phyloP scores from a whole-genome alignment of 352 stramenopile genomes.

The Globisporangium uncinulatum region DNA sequence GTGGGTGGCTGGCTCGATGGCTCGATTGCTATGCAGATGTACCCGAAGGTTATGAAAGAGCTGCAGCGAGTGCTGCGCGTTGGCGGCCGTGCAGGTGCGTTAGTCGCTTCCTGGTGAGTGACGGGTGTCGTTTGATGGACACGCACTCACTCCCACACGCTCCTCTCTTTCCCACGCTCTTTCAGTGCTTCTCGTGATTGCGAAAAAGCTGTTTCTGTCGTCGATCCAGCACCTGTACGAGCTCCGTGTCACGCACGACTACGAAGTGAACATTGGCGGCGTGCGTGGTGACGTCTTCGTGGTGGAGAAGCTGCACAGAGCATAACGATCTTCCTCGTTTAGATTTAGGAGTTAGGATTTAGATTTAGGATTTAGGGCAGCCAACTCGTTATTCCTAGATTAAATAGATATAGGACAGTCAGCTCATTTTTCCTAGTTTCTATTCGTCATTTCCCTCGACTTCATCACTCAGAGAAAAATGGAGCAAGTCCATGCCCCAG shows the following conservation, averaged over 20 bases:
- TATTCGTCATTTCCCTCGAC: not conserved
- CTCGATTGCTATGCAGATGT: slow-evolving; percentile 32
- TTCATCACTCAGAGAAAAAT: not conserved
- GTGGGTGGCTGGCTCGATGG: not conserved
- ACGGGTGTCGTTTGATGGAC: not conserved
- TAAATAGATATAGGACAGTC: too few relatives aligned
- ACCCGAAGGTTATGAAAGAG: slow-evolving; percentile 72
- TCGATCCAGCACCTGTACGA: slow-evolving; percentile 32
- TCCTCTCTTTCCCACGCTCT: not conserved
- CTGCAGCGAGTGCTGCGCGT: slow-evolving; percentile 53
- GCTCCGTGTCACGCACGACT: slow-evolving; percentile 30
- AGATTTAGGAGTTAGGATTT: too few relatives aligned
- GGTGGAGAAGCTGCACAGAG: slow-evolving; percentile 21
- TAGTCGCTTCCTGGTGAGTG: not conserved
- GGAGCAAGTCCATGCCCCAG: not conserved
- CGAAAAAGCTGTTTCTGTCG: slow-evolving; percentile 70
- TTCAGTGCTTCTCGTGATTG: slow-evolving; percentile 65
- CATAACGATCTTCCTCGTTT: too few relatives aligned
- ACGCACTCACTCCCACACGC: too few relatives aligned
- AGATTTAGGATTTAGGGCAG: too few relatives aligned
- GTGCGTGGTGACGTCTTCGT: slow-evolving; percentile 59
- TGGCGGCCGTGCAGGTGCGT: slow-evolving; percentile 40
- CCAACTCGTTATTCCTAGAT: not conserved
- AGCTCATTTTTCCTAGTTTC: too few relatives aligned
- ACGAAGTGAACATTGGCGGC: slow-evolving; percentile 75